A percentile compares a stretch with the other conserved stretches of the same genome.
Evolutionary conservation across 2,329 filamentous ascomycete species (phyloP).

Genomic region (Thermothelomyces thermophilus): DNA sequence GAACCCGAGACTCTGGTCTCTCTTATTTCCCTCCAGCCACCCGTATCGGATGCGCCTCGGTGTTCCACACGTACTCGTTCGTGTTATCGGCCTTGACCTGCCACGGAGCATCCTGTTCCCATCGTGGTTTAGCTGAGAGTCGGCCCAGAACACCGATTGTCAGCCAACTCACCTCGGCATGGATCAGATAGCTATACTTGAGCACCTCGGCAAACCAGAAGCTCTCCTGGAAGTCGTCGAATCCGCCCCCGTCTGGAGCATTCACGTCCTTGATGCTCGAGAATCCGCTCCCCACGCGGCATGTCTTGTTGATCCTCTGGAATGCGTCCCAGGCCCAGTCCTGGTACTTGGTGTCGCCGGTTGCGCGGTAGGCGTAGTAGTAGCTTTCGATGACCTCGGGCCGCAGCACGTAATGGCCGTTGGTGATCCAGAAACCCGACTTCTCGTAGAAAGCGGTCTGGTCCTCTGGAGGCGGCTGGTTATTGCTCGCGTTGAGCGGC

Average conservation of each 20-base stretch:
- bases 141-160: neutral
- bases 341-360: constrained; percentile 67
- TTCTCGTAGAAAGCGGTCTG: constrained; percentile 55
- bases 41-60: constrained; percentile 41
- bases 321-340: constrained; percentile 82
- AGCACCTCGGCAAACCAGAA: constrained; percentile 85
- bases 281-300: constrained; percentile 60
- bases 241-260: constrained; percentile 50
- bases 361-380: constrained; percentile 82
- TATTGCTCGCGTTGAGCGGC: constrained; percentile 33
- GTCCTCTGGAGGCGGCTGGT: constrained; percentile 36
- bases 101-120: constrained; percentile 43
- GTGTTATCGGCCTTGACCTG: constrained; percentile 40
- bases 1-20: neutral
- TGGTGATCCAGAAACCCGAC: constrained; percentile 66
- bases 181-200: constrained; percentile 76
- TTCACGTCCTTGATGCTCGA: constrained; percentile 62
- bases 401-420: constrained; percentile 58
- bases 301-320: constrained; percentile 57
- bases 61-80: constrained; percentile 47
- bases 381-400: constrained; percentile 78
- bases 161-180: constrained; percentile 37
- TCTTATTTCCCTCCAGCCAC: constrained; percentile 16
- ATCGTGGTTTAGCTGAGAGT: constrained; percentile 17
- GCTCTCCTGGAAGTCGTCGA: constrained; percentile 70